Conservation (phyloP, 805 yeast genomes). For the Cyberlindnera maclurae region DNA sequence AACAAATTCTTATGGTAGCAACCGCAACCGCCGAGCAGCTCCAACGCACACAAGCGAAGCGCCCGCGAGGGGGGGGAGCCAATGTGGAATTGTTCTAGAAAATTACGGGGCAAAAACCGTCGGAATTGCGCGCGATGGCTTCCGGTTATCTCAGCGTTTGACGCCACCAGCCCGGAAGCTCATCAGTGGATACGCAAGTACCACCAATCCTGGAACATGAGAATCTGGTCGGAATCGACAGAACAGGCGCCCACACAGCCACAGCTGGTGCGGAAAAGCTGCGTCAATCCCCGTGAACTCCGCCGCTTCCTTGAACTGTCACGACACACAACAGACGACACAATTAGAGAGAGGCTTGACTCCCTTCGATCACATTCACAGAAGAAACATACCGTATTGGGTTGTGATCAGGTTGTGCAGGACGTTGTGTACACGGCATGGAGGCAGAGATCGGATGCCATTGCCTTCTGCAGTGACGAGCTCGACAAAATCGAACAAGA, state of each 20-base stretch:
- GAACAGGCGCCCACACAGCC: conserved; percentile 15
- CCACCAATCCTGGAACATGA: no score
- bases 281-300: conserved; percentile 29
- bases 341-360: conserved; percentile 35
- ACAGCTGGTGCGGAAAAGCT: conserved; percentile 21
- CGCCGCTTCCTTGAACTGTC: conserved; percentile 31
- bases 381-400: conserved; percentile 7
- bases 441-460: conserved; percentile 33
- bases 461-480: conserved; percentile 36
- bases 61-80: no score
- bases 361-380: conserved; percentile 26
- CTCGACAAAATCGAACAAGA: conserved; percentile 24
- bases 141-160: no score
- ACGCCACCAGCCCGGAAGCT: no score
- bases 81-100: no score
- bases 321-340: conserved; percentile 38
- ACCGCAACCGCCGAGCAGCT: no score
- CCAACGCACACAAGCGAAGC: no score
- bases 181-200: no score
- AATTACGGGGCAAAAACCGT: no score
- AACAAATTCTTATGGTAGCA: no score
- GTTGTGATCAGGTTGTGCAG: conserved; percentile 31
- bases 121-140: no score
- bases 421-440: conserved; percentile 39
- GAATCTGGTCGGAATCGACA: no score